A percentile compares a stretch with the other conserved stretches of the same genome.
Conservation (phyloP, 1,284 basidiomycete species). For the Rhodotorula sp. region DNA sequence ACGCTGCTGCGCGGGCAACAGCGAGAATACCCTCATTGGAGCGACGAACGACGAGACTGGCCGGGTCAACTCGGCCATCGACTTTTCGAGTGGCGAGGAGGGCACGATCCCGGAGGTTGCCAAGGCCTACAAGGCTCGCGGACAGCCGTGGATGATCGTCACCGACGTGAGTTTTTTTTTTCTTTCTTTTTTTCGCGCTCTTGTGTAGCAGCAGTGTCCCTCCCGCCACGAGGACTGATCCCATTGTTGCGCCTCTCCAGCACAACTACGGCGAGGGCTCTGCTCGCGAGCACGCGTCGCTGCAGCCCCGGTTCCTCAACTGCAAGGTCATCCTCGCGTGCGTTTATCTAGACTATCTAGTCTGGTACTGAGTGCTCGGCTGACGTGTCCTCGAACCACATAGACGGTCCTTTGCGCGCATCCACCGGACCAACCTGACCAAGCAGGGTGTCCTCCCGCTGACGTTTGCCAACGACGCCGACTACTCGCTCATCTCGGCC, state of each 20-base stretch:
- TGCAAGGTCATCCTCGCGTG: constrained; percentile 53
- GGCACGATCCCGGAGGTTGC: constrained; percentile 87
- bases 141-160: constrained; percentile 87
- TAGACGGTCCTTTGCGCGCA: constrained; percentile 86
- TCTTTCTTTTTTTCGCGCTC: no score
- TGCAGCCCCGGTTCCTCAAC: constrained; percentile 94
- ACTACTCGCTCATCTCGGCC: constrained; percentile 77
- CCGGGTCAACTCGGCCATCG: constrained; percentile 77
- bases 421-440: constrained; percentile 81
- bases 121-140: constrained; percentile 75
- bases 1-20: neutral
- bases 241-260: neutral
- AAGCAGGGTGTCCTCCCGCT: constrained; percentile 93
- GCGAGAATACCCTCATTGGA: constrained; percentile 56
- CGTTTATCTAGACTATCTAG: constrained; percentile 4
- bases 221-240: neutral
- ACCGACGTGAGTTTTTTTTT: constrained; percentile 65
- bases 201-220: no score
- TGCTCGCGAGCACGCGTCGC: constrained; percentile 94
- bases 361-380: neutral
- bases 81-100: constrained; percentile 57
- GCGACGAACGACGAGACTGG: constrained; percentile 91
- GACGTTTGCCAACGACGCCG: constrained; percentile 81
- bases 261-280: constrained; percentile 87
- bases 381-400: neutral